These are phyloP conservation scores for Pseudisothecium myosuroides DNA, from an alignment of 225 moss, liverwort and hornwort genomes.

Conservation along the genomic window DNA sequence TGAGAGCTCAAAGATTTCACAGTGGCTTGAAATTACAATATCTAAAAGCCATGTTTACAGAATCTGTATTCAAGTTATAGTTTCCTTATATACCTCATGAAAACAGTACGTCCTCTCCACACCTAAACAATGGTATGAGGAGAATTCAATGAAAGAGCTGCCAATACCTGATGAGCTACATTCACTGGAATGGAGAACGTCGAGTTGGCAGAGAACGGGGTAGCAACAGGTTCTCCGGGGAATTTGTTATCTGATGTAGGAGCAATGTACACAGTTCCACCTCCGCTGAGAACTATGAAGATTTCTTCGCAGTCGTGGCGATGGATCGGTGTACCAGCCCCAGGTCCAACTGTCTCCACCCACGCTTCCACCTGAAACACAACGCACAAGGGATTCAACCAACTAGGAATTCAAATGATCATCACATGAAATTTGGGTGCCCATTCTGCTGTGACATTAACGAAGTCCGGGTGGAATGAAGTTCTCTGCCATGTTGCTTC, in stretches of 20 bases:
- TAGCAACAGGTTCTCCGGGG: constrained; percentile 31
- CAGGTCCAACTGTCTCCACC: constrained; percentile 42
- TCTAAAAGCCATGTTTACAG: not conserved
- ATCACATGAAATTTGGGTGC: not conserved
- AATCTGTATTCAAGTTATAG: not conserved
- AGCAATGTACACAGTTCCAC: constrained; percentile 34
- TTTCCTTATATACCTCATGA: not conserved
- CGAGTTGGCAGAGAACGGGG: constrained; percentile 18
- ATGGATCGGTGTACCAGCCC: constrained; percentile 42
- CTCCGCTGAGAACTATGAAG: constrained; percentile 27
- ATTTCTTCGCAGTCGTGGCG: constrained; percentile 57
- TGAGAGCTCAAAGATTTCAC: not conserved
- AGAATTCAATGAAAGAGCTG: not conserved
- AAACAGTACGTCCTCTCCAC: not conserved
- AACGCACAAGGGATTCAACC: not conserved
- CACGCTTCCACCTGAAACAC: constrained; percentile 44
- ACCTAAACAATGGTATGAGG: not conserved
- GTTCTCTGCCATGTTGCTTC: not conserved
- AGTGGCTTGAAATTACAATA: not conserved
- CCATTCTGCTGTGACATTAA: not conserved
- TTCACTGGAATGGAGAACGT: constrained; percentile 37
- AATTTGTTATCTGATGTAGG: not conserved
- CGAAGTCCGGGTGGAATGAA: not conserved
- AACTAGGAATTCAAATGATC: not conserved
- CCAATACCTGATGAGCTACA: constrained; percentile 48